Evolutionary conservation across 129 eudicot species (phyloP).

Genomic region (Pulicaria dysenterica): DNA sequence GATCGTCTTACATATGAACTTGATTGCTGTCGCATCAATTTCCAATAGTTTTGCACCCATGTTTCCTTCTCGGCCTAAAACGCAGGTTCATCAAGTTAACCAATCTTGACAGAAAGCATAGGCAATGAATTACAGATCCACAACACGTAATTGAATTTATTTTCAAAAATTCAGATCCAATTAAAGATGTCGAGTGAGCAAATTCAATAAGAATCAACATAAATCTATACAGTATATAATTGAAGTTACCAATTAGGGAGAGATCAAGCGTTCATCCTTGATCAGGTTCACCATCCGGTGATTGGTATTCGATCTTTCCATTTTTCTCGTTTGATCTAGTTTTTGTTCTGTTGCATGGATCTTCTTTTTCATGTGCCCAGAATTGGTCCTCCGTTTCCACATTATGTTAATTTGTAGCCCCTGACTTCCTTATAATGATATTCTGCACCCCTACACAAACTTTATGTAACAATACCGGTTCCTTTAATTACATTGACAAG

Average conservation of each 20-base stretch:
- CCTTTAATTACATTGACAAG: background rate
- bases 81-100: constrained; percentile 6
- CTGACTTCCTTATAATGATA: background rate
- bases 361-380: constrained; percentile 8
- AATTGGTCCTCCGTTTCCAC: constrained; percentile 23
- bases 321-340: constrained; percentile 15
- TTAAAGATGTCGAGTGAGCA: background rate
- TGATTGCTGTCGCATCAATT: constrained; percentile 59
- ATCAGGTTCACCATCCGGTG: constrained; percentile 18
- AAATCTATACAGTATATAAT: background rate
- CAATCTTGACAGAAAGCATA: background rate
- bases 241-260: constrained; percentile 28
- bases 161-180: background rate
- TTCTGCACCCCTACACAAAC: background rate
- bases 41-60: constrained; percentile 57
- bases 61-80: constrained; percentile 34
- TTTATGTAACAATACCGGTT: background rate
- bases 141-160: background rate
- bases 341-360: constrained; percentile 34
- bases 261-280: constrained; percentile 3
- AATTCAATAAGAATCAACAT: background rate
- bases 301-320: constrained; percentile 18
- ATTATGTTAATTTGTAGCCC: background rate
- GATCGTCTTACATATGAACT: constrained; percentile 56
- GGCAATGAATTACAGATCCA: constrained; percentile 7